Evolutionary conservation across 2,329 filamentous ascomycete species (phyloP), one percentile per base, ranked within the genome.

Genomic region (Fusarium veterinarium): DNA sequence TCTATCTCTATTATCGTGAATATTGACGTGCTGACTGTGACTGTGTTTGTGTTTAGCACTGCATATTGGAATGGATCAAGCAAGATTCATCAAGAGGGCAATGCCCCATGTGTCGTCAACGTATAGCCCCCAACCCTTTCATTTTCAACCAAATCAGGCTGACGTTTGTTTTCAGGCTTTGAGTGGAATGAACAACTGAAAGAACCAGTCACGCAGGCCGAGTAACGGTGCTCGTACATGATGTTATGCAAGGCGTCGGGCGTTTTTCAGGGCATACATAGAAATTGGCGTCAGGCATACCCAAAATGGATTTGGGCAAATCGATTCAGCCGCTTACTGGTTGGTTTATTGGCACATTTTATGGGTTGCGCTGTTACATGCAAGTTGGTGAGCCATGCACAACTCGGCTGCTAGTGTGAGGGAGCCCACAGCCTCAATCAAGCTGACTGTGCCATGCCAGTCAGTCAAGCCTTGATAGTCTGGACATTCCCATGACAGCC

Each of bases 31-130:
- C 75, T 77, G 67, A 77, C 65, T 55, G 33, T 17, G 16, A 38
- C 37, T 46, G 33, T 49, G 37, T 64, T 52, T 40, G 41, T 38
- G 48, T 67, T 49, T 76, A 97, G 95, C 96, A 99, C 83, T 99
- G 96, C 83, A 96, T 99, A 76, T 88, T 93, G 77, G 93, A 95
- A 78, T 99, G 96, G 96, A 94, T 99, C 76, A 94, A 96, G 79
- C 95, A 98, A 81, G 96, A 98, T 72, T 91, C 94, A 17, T 93
- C 95, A 33, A 95, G 95, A 77, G 95, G 95, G 28, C 92, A 98
- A 72, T 99, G 96, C 81, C 96, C 96, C 33, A 98, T 99, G 96
- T 99, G 96, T 80, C 90, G 96, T 75, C 96, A 98, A 83, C 94
- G 94, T 96, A 88, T 77, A 86, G 78, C 52, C 16, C 33, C 23